phyloP scores from a whole-genome alignment of 192 early-diverging fungal species.

The Backusella mclennaniae region DNA sequence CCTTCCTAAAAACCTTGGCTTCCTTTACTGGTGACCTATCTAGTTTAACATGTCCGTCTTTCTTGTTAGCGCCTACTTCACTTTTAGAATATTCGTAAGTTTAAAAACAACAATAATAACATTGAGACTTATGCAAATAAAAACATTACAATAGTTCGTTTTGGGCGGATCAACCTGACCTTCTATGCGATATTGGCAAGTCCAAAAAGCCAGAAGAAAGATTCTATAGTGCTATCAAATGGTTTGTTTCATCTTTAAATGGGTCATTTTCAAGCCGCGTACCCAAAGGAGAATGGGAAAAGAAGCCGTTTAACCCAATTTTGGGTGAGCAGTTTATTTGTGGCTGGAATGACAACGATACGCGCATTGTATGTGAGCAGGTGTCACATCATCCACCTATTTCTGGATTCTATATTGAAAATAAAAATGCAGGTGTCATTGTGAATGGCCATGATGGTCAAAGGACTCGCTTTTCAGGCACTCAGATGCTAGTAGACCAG shows the following conservation, averaged over 20 bases:
- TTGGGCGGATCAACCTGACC: slow-evolving; percentile 64
- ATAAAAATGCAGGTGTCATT: slow-evolving; percentile 55
- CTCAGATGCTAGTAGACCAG: slow-evolving; percentile 75
- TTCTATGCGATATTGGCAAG: slow-evolving; percentile 50
- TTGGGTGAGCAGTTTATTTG: slow-evolving; percentile 68
- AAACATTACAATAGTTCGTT: slow-evolving; percentile 22
- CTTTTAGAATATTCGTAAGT: slow-evolving; percentile 75
- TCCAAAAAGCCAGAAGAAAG: slow-evolving; percentile 59
- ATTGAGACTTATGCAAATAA: background rate
- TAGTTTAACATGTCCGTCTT: slow-evolving; percentile 77
- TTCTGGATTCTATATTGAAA: slow-evolving; percentile 65
- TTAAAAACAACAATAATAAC: background rate
- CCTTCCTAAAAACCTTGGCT: slow-evolving; percentile 66
- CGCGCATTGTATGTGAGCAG: slow-evolving; percentile 62
- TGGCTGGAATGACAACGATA: slow-evolving; percentile 56
- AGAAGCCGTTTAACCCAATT: slow-evolving; percentile 73
- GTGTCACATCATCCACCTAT: slow-evolving; percentile 75
- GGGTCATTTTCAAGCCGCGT: slow-evolving; percentile 74
- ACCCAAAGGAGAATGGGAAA: slow-evolving; percentile 65
- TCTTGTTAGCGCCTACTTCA: slow-evolving; percentile 73
- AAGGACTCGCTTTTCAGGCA: slow-evolving; percentile 71
- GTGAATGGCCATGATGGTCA: slow-evolving; percentile 64
- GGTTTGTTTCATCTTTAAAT: slow-evolving; percentile 80
- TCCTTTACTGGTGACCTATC: slow-evolving; percentile 83
- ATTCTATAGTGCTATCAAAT: slow-evolving; percentile 65